Evolutionary conservation across 306 rosid species (phyloP).

Genomic region (Acacia acuminata): DNA sequence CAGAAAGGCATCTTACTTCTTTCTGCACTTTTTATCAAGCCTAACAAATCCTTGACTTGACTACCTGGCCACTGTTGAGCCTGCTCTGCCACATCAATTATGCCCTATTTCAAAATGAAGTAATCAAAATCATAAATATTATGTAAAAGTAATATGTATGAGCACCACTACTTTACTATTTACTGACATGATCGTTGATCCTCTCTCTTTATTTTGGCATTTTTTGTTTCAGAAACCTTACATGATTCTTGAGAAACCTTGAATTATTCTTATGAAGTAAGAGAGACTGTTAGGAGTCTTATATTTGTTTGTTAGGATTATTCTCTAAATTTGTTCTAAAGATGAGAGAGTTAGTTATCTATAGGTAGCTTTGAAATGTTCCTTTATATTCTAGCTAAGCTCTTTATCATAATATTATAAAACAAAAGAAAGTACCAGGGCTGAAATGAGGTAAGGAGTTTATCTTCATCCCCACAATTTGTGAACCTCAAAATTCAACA

Average conservation of each 20-base stretch:
- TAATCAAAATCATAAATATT: not conserved
- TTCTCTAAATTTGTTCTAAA: not conserved
- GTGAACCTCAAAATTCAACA: too few relatives aligned
- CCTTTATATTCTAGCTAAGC: not conserved
- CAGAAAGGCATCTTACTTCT: constrained; percentile 59
- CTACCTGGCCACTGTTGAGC: constrained; percentile 44
- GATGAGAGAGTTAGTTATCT: not conserved
- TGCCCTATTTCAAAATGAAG: constrained; percentile 48
- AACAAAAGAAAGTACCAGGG: not conserved
- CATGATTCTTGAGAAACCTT: not conserved
- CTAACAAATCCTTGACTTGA: constrained; percentile 69
- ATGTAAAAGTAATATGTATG: not conserved
- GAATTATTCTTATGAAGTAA: not conserved
- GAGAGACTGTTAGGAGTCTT: not conserved
- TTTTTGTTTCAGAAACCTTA: too few relatives aligned
- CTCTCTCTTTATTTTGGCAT: too few relatives aligned
- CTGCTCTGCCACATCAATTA: constrained; percentile 43
- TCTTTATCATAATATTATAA: not conserved
- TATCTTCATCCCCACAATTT: too few relatives aligned
- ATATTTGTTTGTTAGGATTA: not conserved
- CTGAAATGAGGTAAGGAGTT: not conserved
- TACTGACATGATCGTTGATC: too few relatives aligned
- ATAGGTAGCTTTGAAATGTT: not conserved
- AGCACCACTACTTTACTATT: not conserved
- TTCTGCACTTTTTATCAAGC: constrained; percentile 81